phyloP scores from a whole-genome alignment of 2,329 filamentous ascomycete genomes.

The Ambrosiella xylebori region DNA sequence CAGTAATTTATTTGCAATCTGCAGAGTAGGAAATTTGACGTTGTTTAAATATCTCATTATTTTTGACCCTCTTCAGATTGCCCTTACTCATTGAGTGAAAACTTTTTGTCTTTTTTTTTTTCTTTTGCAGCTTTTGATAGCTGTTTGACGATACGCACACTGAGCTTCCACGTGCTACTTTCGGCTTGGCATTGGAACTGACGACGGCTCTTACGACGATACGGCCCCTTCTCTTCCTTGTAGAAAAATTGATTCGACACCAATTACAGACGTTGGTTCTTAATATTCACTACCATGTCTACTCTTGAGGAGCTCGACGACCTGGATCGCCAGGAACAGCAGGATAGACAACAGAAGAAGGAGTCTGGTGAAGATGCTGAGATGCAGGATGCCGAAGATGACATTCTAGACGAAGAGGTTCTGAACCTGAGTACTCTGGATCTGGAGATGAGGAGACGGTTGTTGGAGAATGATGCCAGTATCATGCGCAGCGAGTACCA shows the following conservation, averaged over 20 bases:
- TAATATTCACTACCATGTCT: conserved; percentile 40
- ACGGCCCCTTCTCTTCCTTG: neutral
- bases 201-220: neutral
- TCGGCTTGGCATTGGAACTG: neutral
- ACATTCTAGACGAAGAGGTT: conserved; percentile 84
- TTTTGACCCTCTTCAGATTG: neutral
- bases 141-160: neutral
- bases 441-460: conserved; percentile 73
- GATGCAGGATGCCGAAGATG: conserved; percentile 77
- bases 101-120: neutral
- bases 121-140: neutral
- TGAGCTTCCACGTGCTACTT: neutral
- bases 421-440: conserved; percentile 85
- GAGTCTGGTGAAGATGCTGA: conserved; percentile 60
- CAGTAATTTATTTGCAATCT: neutral
- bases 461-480: conserved; percentile 91
- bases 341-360: conserved; percentile 33
- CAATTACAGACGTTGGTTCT: neutral
- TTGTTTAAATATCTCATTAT: neutral
- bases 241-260: neutral
- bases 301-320: conserved; percentile 86
- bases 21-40: neutral
- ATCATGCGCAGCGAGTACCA: conserved; percentile 98
- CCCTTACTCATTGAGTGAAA: neutral
- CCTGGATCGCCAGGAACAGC: conserved; percentile 63